phyloP scores from a whole-genome alignment of 352 stramenopile genomes.

The Phytophthora agathidicida region DNA sequence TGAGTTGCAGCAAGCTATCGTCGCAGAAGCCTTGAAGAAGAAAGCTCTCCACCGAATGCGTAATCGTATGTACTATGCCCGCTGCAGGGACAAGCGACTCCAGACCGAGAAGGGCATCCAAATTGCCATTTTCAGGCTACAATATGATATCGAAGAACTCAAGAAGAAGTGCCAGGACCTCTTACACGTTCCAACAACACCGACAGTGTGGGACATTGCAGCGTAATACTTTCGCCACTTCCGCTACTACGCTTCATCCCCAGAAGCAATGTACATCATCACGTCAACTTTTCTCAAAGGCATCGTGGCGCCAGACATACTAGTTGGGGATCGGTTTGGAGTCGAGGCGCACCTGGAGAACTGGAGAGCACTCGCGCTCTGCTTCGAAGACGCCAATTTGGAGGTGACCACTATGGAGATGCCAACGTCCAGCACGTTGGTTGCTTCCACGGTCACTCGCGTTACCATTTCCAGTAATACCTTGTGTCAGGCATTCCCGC shows the following conservation, averaged over 20 bases:
- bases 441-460: background rate
- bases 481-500: background rate
- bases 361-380: conserved; percentile 5
- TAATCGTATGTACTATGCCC: conserved; percentile 6
- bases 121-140: background rate
- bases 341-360: conserved; percentile 1
- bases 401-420: background rate
- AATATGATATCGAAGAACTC: conserved; percentile 2
- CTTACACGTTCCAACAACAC: background rate
- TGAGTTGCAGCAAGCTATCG: conserved; percentile 3
- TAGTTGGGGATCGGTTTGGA: background rate
- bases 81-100: conserved; percentile 5
- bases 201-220: no score
- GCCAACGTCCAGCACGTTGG: background rate
- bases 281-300: background rate
- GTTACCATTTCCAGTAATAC: background rate
- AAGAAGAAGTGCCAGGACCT: background rate
- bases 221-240: conserved; percentile 14
- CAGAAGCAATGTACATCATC: background rate
- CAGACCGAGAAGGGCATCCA: background rate
- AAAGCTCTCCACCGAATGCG: conserved; percentile 13
- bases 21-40: conserved; percentile 9
- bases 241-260: conserved; percentile 6
- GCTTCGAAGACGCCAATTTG: background rate
- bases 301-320: background rate